phyloP scores from a whole-genome alignment of 1,284 basidiomycete species.

The Mycocalia duriaeana region DNA sequence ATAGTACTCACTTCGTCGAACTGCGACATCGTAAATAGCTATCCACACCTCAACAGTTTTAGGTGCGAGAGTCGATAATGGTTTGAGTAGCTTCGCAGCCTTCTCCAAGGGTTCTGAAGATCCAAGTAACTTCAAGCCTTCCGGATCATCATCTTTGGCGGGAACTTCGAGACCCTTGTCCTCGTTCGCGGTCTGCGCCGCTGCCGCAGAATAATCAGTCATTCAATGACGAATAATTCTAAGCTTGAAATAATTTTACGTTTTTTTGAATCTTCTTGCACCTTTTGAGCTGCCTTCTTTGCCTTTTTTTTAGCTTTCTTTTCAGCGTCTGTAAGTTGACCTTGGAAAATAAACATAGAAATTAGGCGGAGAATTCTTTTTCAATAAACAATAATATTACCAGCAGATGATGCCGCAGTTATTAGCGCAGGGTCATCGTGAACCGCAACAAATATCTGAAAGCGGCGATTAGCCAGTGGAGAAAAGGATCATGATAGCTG shows the following conservation, averaged over 20 bases:
- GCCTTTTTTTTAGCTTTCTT: conserved; percentile 91
- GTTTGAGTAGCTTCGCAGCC: conserved; percentile 71
- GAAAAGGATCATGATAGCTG: not conserved
- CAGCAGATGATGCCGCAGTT: conserved; percentile 32
- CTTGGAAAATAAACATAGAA: conserved; percentile 14
- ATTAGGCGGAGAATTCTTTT: too few relatives aligned
- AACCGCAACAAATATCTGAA: conserved; percentile 70
- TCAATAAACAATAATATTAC: conserved; percentile 21
- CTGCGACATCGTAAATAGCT: conserved; percentile 75
- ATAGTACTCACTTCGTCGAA: conserved; percentile 61
- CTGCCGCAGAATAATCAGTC: conserved; percentile 14
- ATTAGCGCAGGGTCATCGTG: conserved; percentile 72
- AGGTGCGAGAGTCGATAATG: conserved; percentile 52
- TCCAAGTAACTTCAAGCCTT: conserved; percentile 68
- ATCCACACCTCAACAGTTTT: conserved; percentile 70
- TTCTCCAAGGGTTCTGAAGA: conserved; percentile 70
- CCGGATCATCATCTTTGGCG: conserved; percentile 79
- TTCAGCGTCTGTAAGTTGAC: conserved; percentile 56
- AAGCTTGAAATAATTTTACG: too few relatives aligned
- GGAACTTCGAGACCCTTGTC: conserved; percentile 74
- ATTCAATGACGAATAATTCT: conserved; percentile 1
- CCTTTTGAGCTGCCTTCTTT: conserved; percentile 77
- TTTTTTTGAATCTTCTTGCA: conserved; percentile 62
- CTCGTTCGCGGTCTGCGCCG: conserved; percentile 40
- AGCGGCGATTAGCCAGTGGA: conserved; percentile 4